Evolutionary conservation across 1,284 basidiomycete genomes (phyloP).

Genomic region (Cryptococcus sp.): DNA sequence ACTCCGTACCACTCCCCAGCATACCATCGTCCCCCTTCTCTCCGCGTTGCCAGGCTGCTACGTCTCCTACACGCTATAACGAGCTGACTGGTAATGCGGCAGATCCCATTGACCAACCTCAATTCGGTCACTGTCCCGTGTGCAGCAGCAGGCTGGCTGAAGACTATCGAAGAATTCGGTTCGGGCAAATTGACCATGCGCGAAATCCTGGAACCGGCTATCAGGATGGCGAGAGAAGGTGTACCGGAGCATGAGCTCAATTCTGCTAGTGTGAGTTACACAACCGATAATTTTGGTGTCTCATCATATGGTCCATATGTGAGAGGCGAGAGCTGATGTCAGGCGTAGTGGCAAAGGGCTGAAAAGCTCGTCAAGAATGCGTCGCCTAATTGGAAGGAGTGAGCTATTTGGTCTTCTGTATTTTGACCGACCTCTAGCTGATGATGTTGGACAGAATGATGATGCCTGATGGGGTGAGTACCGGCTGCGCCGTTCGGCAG

Average conservation of each 20-base stretch:
- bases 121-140: slow-evolving; percentile 94
- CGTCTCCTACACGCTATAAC: background rate
- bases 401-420: slow-evolving; percentile 14
- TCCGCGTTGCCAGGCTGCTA: background rate
- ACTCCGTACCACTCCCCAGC: slow-evolving; percentile 28
- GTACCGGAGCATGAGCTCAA: slow-evolving; percentile 67
- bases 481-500: background rate
- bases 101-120: slow-evolving; percentile 72
- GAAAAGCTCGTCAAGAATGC: slow-evolving; percentile 77
- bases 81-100: background rate
- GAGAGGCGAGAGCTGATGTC: background rate
- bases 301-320: background rate
- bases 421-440: background rate
- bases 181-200: slow-evolving; percentile 74
- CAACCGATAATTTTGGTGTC: slow-evolving; percentile 56
- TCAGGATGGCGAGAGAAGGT: slow-evolving; percentile 80
- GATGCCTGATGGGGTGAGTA: slow-evolving; percentile 44
- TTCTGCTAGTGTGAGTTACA: slow-evolving; percentile 45
- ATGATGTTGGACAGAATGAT: slow-evolving; percentile 41
- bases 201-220: slow-evolving; percentile 86
- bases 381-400: slow-evolving; percentile 71
- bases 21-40: background rate
- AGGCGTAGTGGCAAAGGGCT: slow-evolving; percentile 67
- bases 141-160: slow-evolving; percentile 89
- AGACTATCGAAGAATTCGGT: slow-evolving; percentile 80